Base-by-base conservation (phyloP, 495 filamentous ascomycete species). In the Penicillium tannophilum region DNA sequence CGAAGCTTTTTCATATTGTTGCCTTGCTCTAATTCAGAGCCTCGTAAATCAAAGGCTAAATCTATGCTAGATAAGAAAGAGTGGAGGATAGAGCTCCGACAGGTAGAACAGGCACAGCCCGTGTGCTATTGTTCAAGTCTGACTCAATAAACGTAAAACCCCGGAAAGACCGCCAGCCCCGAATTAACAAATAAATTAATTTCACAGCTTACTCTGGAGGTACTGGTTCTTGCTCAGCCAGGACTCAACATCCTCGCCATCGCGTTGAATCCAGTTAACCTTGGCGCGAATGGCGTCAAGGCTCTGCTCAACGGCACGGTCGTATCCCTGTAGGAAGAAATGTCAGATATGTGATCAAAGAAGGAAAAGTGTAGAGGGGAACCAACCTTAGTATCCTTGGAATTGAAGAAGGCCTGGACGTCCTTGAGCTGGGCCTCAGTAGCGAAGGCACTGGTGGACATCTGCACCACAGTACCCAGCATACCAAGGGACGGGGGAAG, bases 371-470 rank as follows among this genome's bases (percentile, higher is more conserved):
- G 56, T 4, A 52, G 17, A 28, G 41, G 7, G 4, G 20, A n/a
- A 56, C 71, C 59, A 62, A 82, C 89, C 78, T 90, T 96, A 36
- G 89, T 94, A 66, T 86, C 91, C 76, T 86, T 90, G 47, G 82
- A 74, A 43, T 77, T 77, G 66, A 97, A 98, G 84, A 97, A 98
- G 24, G 74, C 78, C 72, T 91, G 77, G 31, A 97, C 87, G 54
- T 86, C 83, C 63, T 84, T 82, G 56, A 90, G 73, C 74, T 95
- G 90, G 63, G 88, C 86, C 64, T 84, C 76, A 45, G 81, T 86
- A 54, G 88, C 89, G 79, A 97, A 97, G 66, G 88, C 86, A 4
- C 87, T 85, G 23, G 91, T 94, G 67, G 86, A 90, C 58, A 97
- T 89, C 56, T 86, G 85, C 6, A 98, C 90, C 60, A 98, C 84